phyloP scores from a whole-genome alignment of 345 rosid species.

The Nephelium lappaceum region DNA sequence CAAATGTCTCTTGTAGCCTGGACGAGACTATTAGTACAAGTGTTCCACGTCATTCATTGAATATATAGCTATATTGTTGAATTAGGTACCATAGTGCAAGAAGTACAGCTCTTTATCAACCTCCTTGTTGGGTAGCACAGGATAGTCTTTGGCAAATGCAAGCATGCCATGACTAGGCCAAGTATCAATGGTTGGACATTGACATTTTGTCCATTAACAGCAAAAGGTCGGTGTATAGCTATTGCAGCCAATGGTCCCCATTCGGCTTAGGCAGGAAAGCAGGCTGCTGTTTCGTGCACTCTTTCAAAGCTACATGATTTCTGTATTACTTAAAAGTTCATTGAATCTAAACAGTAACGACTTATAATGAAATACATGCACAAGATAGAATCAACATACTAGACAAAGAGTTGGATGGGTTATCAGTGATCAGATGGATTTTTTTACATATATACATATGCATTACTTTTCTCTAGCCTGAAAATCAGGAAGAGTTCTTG shows the following conservation, averaged over 20 bases:
- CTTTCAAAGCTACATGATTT: background rate
- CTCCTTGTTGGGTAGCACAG: background rate
- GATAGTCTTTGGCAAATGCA: background rate
- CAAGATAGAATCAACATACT: background rate
- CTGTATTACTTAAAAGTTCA: background rate
- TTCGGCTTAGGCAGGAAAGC: background rate
- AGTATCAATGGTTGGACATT: background rate
- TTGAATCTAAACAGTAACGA: background rate
- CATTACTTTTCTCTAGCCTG: conserved; percentile 39
- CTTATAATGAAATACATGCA: conserved; percentile 7
- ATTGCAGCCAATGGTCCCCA: background rate
- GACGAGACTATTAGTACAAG: too few species aligned
- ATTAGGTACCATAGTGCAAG: too few species aligned
- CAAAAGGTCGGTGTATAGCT: background rate
- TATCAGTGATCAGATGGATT: conserved; percentile 23
- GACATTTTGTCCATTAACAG: background rate
- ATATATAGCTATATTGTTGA: too few species aligned
- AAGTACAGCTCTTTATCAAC: too few species aligned
- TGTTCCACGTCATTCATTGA: too few species aligned
- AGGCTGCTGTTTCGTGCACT: background rate
- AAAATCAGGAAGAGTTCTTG: conserved; percentile 18
- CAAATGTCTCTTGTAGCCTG: too few species aligned
- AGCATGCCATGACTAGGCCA: background rate
- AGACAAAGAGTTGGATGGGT: conserved; percentile 17
- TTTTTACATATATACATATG: conserved; percentile 41